Evolutionary conservation across 768 basidiomycete genomes (phyloP).

Genomic region (Collybia sordida): DNA sequence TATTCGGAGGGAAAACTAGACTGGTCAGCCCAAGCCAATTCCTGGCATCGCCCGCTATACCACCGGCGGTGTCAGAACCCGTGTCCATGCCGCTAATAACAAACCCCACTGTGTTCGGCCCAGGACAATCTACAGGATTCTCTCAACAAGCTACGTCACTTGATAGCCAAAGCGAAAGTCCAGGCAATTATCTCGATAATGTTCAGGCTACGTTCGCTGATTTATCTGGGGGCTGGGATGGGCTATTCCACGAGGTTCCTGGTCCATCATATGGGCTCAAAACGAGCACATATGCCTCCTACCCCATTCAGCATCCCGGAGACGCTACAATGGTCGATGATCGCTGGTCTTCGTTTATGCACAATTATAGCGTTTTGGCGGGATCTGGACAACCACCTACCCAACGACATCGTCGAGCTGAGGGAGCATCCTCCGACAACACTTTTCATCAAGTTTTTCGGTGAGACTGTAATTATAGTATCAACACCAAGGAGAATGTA

Average conservation of each 20-base stretch:
- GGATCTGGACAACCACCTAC: slow-evolving; percentile 2
- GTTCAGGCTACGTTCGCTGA: slow-evolving; percentile 25
- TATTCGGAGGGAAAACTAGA: slow-evolving; percentile 32
- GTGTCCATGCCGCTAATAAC: background rate
- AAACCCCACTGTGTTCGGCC: background rate
- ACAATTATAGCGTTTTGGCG: slow-evolving; percentile 26
- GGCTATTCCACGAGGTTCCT: slow-evolving; percentile 35
- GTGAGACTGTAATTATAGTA: no score
- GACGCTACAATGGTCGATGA: slow-evolving; percentile 31
- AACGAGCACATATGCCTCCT: slow-evolving; percentile 5
- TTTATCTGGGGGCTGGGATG: slow-evolving; percentile 34
- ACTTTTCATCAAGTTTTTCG: no score
- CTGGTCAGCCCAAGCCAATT: slow-evolving; percentile 19
- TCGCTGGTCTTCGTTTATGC: slow-evolving; percentile 39
- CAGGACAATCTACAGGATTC: background rate
- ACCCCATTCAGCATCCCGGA: slow-evolving; percentile 7
- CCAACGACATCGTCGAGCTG: no score
- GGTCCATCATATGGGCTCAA: slow-evolving; percentile 16
- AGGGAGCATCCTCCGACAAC: no score
- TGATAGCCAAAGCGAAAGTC: background rate
- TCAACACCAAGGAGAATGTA: no score
- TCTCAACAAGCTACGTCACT: background rate
- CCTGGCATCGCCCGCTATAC: background rate
- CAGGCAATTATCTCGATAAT: slow-evolving; percentile 3
- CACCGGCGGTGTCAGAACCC: background rate